Evolutionary conservation across 75 land plant species (phyloP), one percentile per base, ranked within the genome.

Genomic region (Adiantum capillusveneris): DNA sequence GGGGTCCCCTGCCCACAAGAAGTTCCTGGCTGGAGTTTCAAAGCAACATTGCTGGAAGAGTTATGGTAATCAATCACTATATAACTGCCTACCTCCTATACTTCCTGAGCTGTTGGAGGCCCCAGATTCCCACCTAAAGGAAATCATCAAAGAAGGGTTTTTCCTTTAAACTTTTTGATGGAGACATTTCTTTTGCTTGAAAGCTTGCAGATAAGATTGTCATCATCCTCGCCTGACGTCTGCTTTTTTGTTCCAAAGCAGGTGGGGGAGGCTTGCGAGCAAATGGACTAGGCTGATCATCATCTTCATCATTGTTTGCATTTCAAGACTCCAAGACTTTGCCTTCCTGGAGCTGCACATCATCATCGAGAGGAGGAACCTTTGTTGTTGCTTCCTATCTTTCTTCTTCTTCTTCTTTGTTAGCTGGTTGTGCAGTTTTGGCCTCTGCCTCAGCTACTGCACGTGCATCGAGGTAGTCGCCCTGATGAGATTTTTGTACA

Each of bases 401-500:
- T 13, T 62, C 70, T 0, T 46, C 31, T 24, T 61, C 63, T 14
- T 27, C 54, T n/a, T 28, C 18, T 49, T 31, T 75, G 64, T 18
- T 29, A 57, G 18, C 56, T 36, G 11, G 58, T 49, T 25, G n/a
- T 22, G 34, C 57, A 41, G 21, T 58, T 56, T 21, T 31, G 53
- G 19, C 42, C 6, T 44, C 49, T 1, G 25, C 36, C 0, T 48
- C 51, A n/a, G 16, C 63, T 2, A 67, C 28, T 6, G 45, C 63
- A 1, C 21, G 29, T 18, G 72, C 52, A 25, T 11, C 9, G 16
- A 85, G 79, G 42, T 75, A 85, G 27, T 72, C 45, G 56, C 73
- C 75, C 82, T 55, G 43, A 85, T 82, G 56, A 79, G 68, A 0
- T 34, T 58, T 70, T 81, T 85, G 60, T 43, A 53, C 0, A 65